Base-by-base conservation (phyloP, 2,329 filamentous ascomycete genomes). In the Mariannaea elegans region DNA sequence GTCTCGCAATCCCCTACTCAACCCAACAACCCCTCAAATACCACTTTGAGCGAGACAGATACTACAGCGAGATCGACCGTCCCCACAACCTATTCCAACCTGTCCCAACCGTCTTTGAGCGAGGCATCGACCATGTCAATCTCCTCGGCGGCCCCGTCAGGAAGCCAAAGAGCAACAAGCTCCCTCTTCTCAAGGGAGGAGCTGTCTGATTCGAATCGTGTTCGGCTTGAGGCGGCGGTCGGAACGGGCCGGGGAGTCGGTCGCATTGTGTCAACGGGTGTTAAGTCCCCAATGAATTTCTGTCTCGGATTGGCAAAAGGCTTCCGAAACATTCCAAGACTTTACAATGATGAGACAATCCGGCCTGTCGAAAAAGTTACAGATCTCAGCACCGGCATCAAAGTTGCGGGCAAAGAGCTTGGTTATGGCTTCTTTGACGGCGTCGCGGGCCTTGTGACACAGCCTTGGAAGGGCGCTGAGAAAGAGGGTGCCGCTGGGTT, bases 321-420 rank as follows among this genome's bases (percentile, higher is more conserved):
- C 0, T 96, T 97, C 73, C 90, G 94, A 72, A 97, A 97, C 68
- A 90, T 91, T 6, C 93, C 94, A 0, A 89, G 87, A 66, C 80
- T 97, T 1, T 97, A 97, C 72, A 91, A 93, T 39, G 93, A 97
- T 69, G 87, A 92, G 1, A 94, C 89, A 1, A 88, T 97, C 1
- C 84, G 92, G 8, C 89, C 90, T n/a, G 80, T 85, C 1, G 90
- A 93, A 58, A 92, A 92, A 67, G 91, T 97, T 4, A 93, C 91
- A 0, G 90, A 89, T 50, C 79, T 97, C 48, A 83, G 87, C 51
- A 92, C 89, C 63, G 94, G 94, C 0, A 76, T 97, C 23, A 88
- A 84, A 62, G 88, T 93, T 42, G 94, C 93, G 4, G 87, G 90
- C 2, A 93, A 90, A 73, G 91, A 92, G 71, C 89, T 95, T 59